A percentile compares a stretch with the other conserved stretches of the same genome.
These are phyloP conservation scores for Neurospora sp. DNA, from an alignment of 495 filamentous ascomycete genomes.

Conservation along the genomic window DNA sequence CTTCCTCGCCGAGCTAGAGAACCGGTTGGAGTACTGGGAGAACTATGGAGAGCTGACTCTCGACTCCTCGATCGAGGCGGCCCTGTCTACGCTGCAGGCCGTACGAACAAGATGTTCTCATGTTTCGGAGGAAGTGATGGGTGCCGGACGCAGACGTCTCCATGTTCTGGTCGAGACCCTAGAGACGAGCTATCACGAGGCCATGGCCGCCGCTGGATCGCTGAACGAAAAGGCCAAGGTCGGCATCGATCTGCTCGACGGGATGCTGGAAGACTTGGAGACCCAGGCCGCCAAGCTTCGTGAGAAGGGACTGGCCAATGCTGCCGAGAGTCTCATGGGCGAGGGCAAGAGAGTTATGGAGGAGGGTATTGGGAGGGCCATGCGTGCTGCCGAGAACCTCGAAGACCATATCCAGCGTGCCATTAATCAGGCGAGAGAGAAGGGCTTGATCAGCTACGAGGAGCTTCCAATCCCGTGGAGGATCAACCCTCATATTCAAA, in stretches of 20 bases:
- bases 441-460: constrained; percentile 77
- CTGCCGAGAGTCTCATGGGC: constrained; percentile 57
- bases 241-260: constrained; percentile 78
- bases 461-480: constrained; percentile 89
- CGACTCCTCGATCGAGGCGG: constrained; percentile 70
- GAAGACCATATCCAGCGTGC: constrained; percentile 74
- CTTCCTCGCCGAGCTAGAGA: constrained; percentile 80
- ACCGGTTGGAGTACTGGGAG: constrained; percentile 80
- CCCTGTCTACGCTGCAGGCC: constrained; percentile 75
- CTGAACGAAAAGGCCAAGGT: constrained; percentile 84
- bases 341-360: constrained; percentile 69
- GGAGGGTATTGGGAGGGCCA: constrained; percentile 71
- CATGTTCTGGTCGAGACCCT: constrained; percentile 87
- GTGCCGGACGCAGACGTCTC: constrained; percentile 72
- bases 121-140: constrained; percentile 85
- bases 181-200: constrained; percentile 83
- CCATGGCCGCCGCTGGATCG: constrained; percentile 73
- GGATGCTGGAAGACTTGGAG: constrained; percentile 75
- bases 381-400: constrained; percentile 63
- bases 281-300: constrained; percentile 56
- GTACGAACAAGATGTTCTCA: constrained; percentile 80
- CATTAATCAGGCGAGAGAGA: constrained; percentile 65
- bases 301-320: constrained; percentile 51
- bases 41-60: constrained; percentile 74
- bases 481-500: constrained; percentile 85